phyloP scores from a whole-genome alignment of 768 basidiomycete genomes.

The Hericium rajendrae region DNA sequence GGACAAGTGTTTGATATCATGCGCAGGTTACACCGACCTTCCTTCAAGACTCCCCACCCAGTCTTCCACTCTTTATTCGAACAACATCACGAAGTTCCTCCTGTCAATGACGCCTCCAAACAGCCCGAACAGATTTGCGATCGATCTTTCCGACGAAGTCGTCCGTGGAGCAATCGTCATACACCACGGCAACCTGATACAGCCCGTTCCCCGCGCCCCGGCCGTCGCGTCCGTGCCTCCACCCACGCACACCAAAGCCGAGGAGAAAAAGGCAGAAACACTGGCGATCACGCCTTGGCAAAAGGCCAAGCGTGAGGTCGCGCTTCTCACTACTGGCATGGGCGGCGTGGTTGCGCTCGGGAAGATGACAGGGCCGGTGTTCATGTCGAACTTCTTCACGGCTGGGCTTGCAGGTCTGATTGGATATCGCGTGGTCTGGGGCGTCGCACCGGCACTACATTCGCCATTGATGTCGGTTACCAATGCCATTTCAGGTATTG shows the following conservation, averaged over 20 bases:
- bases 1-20: neutral
- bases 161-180: constrained; percentile 72
- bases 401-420: constrained; percentile 82
- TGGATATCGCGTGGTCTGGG: constrained; percentile 86
- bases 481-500: constrained; percentile 70
- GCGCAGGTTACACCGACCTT: constrained; percentile 69
- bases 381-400: constrained; percentile 86
- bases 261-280: constrained; percentile 31
- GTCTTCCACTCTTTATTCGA: constrained; percentile 83
- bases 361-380: constrained; percentile 68
- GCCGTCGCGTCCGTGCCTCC: constrained; percentile 51
- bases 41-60: constrained; percentile 86
- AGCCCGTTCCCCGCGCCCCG: constrained; percentile 57
- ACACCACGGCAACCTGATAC: constrained; percentile 55
- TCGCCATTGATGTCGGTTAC: constrained; percentile 89
- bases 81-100: constrained; percentile 86
- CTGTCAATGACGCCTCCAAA: constrained; percentile 51
- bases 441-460: constrained; percentile 79
- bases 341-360: constrained; percentile 63
- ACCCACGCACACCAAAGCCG: constrained; percentile 36
- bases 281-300: constrained; percentile 78
- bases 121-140: constrained; percentile 45
- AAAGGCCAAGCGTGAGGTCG: constrained; percentile 68
- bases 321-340: constrained; percentile 67
- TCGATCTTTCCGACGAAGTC: constrained; percentile 79